These are phyloP conservation scores for Verticillium albo-atrum DNA, from an alignment of 2,329 filamentous ascomycete species.

Conservation along the genomic window DNA sequence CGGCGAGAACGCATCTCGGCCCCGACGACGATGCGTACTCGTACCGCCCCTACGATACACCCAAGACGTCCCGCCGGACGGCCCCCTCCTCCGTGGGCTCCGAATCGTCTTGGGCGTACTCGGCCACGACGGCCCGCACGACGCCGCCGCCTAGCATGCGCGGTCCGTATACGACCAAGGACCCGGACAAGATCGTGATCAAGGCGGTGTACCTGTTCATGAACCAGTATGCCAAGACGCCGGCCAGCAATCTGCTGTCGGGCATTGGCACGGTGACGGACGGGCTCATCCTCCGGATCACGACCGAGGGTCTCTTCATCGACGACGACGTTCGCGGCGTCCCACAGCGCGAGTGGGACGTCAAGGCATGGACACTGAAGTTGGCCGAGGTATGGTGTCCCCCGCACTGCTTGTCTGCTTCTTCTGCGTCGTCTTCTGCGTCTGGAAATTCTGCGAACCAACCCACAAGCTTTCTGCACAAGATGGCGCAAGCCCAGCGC, in stretches of 20 bases:
- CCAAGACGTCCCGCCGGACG: conserved; percentile 51
- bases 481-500: conserved; percentile 38
- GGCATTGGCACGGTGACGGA: conserved; percentile 85
- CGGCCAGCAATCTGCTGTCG: conserved; percentile 82
- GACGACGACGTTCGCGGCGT: conserved; percentile 91
- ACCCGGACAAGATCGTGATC: conserved; percentile 95
- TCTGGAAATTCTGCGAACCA: conserved; percentile 29
- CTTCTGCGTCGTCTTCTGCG: conserved; percentile 35
- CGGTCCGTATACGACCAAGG: conserved; percentile 77
- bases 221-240: conserved; percentile 82
- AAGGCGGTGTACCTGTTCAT: conserved; percentile 90
- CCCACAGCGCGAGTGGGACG: conserved; percentile 95
- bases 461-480: conserved; percentile 38
- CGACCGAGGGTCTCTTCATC: conserved; percentile 92
- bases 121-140: conserved; percentile 77
- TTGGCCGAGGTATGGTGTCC: conserved; percentile 83
- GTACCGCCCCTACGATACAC: conserved; percentile 72
- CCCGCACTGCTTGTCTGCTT: conserved; percentile 50
- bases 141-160: conserved; percentile 77
- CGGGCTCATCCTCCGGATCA: conserved; percentile 85
- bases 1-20: conserved; percentile 54
- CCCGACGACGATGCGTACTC: conserved; percentile 66
- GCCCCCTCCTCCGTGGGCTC: conserved; percentile 67
- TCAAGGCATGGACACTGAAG: conserved; percentile 97
- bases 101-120: conserved; percentile 82